Conservation (phyloP, 331 rosid species). For the Malus hybrid region DNA sequence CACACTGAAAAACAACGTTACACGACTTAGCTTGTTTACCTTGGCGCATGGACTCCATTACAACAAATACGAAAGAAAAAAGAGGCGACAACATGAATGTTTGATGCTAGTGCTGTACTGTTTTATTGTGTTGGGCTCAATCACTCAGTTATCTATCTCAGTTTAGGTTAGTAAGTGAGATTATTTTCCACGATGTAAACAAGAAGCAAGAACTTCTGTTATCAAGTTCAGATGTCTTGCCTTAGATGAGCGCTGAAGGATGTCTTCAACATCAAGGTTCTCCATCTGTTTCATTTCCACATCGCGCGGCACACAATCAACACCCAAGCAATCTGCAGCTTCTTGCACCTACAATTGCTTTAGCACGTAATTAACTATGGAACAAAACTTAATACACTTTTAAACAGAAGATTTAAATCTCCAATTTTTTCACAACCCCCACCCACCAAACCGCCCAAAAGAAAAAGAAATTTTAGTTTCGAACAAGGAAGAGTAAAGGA, state of each 20-base stretch:
- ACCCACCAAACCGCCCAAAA: too few species aligned
- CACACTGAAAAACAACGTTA: background rate
- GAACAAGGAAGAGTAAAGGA: too few species aligned
- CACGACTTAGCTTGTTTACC: background rate
- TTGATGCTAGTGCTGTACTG: background rate
- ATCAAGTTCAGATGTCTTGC: slow-evolving; percentile 31
- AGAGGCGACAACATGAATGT: background rate
- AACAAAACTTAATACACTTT: background rate
- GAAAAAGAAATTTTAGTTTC: too few species aligned
- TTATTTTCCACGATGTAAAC: too few species aligned
- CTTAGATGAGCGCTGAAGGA: slow-evolving; percentile 44
- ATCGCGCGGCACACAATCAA: slow-evolving; percentile 81
- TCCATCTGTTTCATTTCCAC: slow-evolving; percentile 68
- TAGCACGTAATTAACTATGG: slow-evolving; percentile 1
- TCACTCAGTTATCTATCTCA: background rate
- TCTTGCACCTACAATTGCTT: slow-evolving; percentile 67
- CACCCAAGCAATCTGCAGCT: slow-evolving; percentile 97
- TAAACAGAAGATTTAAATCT: background rate
- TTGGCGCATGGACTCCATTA: background rate
- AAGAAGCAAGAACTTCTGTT: background rate
- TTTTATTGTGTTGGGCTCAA: background rate
- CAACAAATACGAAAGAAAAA: background rate
- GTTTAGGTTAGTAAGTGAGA: background rate
- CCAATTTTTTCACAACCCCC: background rate
- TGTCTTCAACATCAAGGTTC: slow-evolving; percentile 45